Base-by-base conservation (phyloP, 176 grass and related monocot species). In the Raddia distichophylla region DNA sequence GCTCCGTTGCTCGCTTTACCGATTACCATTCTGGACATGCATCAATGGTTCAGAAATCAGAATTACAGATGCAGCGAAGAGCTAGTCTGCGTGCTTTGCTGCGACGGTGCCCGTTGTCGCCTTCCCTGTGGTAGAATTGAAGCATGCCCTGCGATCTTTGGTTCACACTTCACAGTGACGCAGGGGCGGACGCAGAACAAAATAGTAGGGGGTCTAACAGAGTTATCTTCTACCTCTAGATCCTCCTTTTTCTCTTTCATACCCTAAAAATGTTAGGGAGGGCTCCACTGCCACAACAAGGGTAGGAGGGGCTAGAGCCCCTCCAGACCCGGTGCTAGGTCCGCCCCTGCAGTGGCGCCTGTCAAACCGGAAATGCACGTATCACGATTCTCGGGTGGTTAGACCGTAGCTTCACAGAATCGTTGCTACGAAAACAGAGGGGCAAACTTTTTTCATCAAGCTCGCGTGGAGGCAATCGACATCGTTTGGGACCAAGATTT, bases 61-160 rank as follows among this genome's bases (percentile, higher is more conserved):
- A 15, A 65, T 70, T 45, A 67, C 69, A 80, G 22, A 72, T 16
- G 75, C 18, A 16, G 54, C 48, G 13, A 27, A 27, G 0, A 7
- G 48, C 33, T 48, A 16, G 40, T 58, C 59, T 81, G 37, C 4
- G 11, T 19, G 66, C 37, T 17, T 7, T 17, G 48, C 60, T 3
- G 73, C 60, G 59, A n/a, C 20, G 72, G 9, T 74, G 44, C 18
- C 17, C 27, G 46, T 56, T 44, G 80, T 55, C 80, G 59, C 59
- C 18, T 74, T 73, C n/a, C 80, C 58, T n/a, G 18, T 80, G 64
- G 50, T 55, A 13, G 34, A 74, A 74, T 33, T 42, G 47, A 78
- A 37, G 19, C 18, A 78, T n/a, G 19, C 18, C 1, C 15, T 40
- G 64, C 18, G 48, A 34, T 74, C 40, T 18, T 47, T 17, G 73